Base-by-base conservation (phyloP, 2,329 filamentous ascomycete species). In the Onygena corvina region DNA sequence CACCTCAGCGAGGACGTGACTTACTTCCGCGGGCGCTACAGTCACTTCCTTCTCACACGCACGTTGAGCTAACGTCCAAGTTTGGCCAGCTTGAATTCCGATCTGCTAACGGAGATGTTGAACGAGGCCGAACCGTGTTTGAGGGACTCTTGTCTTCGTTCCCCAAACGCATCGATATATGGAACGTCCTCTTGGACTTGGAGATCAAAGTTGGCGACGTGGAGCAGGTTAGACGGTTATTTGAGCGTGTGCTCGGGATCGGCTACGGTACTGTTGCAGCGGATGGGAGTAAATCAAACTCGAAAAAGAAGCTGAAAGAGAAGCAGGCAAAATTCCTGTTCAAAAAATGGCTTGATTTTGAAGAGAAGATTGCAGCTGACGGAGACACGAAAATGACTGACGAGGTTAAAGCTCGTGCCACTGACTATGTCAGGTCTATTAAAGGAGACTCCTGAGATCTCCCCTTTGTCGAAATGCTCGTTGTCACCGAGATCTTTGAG, bases 11-110 rank as follows among this genome's bases (percentile, higher is more conserved):
- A 5, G 85, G 82, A 2, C 83, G 88, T 49, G 80, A 79, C 0
- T 77, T 98, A 11, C 79, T 96, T 4, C 76, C 83, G 2, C 84
- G 90, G 35, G 90, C 92, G 12, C 81, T 84, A 7, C 89, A 96
- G 68, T 84, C 86, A 5, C 79, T 98, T 2, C 81, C 83, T 21
- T 65, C 73, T 16, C 76, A 77, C 47, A 77, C 82, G 51, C 81
- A 87, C 65, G 75, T 86, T 33, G 77, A 80, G 53, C 76, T 94
- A 0, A 87, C 90, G 50, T 79, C 84, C 59, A 89, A 90, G 57
- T 95, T 98, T 63, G 92, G 85, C 0, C 83, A 86, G 14, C 77
- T 98, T 18, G 92, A 98, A 67, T 98, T 94, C 76, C 83, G 81
- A 56, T 90, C 85, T 8, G 67, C 79, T 5, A 79, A 84, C 59